phyloP scores from a whole-genome alignment of 768 basidiomycete genomes.

The Tricholoma saponaceum region DNA sequence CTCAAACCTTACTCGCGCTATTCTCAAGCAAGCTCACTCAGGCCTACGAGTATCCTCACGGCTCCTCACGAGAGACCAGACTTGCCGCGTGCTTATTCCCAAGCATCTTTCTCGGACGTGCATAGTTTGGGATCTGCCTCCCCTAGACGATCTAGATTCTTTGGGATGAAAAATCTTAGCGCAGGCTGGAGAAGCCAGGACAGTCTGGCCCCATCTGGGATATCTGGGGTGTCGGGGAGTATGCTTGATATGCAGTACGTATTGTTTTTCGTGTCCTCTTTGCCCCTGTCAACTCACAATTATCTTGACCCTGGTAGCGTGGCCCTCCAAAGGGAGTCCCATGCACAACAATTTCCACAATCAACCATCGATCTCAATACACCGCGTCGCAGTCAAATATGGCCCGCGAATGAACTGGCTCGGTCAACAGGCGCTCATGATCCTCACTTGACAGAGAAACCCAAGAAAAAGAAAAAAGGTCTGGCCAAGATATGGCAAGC shows the following conservation, averaged over 20 bases:
- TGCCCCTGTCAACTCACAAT: constrained; percentile 5
- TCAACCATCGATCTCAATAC: constrained; percentile 34
- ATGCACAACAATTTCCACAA: constrained; percentile 20
- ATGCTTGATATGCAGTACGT: constrained; percentile 94
- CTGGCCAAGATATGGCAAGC: constrained; percentile 79
- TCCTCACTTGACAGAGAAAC: constrained; percentile 35
- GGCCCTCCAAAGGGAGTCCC: constrained; percentile 68
- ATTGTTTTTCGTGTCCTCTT: constrained; percentile 1
- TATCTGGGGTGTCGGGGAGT: constrained; percentile 81
- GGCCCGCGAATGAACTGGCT: constrained; percentile 39
- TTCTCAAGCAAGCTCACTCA: constrained; percentile 45
- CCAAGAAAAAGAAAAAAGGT: constrained; percentile 78
- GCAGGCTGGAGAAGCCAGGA: constrained; percentile 76
- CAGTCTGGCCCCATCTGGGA: constrained; percentile 75
- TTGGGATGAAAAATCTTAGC: constrained; percentile 69
- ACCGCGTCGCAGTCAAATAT: constrained; percentile 49
- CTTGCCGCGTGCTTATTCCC: constrained; percentile 65
- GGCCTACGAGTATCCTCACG: constrained; percentile 61
- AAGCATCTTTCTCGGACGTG: constrained; percentile 77
- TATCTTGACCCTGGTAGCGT: constrained; percentile 41
- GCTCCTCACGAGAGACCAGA: constrained; percentile 57
- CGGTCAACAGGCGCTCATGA: constrained; percentile 13
- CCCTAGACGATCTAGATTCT: constrained; percentile 71
- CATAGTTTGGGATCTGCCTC: constrained; percentile 69
- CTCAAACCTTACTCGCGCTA: constrained; percentile 58